Percentiles rank a stretch among this genome's conserved stretches.
Evolutionary conservation across 2,329 filamentous ascomycete genomes (phyloP).

Genomic region (Chaetomium strumarium): DNA sequence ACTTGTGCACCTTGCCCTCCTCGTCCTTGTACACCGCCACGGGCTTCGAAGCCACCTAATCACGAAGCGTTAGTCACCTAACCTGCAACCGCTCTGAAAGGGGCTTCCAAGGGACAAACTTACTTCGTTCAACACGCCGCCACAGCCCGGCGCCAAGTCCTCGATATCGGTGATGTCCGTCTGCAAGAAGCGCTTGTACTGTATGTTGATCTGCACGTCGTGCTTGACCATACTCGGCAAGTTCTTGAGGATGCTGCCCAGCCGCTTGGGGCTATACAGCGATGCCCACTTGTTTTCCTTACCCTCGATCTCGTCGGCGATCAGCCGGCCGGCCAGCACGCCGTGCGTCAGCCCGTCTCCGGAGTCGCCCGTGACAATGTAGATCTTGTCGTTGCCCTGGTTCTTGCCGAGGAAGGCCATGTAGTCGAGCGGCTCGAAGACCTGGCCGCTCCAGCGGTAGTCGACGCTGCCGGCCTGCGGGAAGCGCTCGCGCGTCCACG

Average conservation of each 20-base stretch:
- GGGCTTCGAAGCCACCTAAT: constrained; percentile 36
- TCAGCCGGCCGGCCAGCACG: constrained; percentile 45
- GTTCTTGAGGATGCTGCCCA: constrained; percentile 39
- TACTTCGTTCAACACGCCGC: constrained; percentile 46
- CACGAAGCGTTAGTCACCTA: not conserved
- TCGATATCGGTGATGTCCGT: constrained; percentile 52
- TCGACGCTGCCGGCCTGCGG: constrained; percentile 43
- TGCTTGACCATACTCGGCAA: constrained; percentile 42
- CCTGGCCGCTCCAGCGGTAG: constrained; percentile 53
- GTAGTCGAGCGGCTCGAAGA: constrained; percentile 49
- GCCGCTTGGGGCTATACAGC: constrained; percentile 46
- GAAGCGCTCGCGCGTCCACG: constrained; percentile 49
- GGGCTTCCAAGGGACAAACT: not conserved
- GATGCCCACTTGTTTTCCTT: constrained; percentile 43
- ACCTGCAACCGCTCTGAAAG: not conserved
- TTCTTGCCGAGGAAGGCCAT: constrained; percentile 53
- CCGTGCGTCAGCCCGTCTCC: constrained; percentile 54
- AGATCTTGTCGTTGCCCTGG: constrained; percentile 45
- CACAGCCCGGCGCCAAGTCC: constrained; percentile 43
- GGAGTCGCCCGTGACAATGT: constrained; percentile 51
- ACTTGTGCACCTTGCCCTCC: constrained; percentile 42
- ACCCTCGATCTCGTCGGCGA: constrained; percentile 49
- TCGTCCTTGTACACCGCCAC: constrained; percentile 53
- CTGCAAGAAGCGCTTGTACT: constrained; percentile 50
- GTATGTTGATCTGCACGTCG: constrained; percentile 48